phyloP scores from a whole-genome alignment of 1,139 yeast species.

The Petasospora fabianii region DNA sequence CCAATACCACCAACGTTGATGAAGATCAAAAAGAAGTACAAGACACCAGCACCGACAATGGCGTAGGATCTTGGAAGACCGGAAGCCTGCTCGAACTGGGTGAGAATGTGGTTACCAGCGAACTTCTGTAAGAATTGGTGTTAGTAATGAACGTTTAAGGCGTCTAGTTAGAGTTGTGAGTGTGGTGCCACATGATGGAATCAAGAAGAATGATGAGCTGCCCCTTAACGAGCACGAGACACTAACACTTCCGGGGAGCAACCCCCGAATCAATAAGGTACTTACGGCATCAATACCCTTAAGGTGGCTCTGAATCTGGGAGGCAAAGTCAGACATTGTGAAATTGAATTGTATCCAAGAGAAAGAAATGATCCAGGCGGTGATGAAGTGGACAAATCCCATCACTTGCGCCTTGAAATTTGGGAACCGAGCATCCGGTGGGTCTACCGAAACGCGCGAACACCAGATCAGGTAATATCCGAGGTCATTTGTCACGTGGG shows the following conservation, averaged over 20 bases:
- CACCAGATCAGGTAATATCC: background rate
- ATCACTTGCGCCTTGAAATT: background rate
- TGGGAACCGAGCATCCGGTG: background rate
- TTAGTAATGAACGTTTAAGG: background rate
- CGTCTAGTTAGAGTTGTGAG: background rate
- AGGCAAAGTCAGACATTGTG: constrained; percentile 26
- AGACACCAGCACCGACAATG: constrained; percentile 56
- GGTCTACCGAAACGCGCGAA: no score
- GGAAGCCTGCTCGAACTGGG: constrained; percentile 58
- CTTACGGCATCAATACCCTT: constrained; percentile 25
- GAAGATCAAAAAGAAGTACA: constrained; percentile 75
- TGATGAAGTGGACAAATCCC: background rate
- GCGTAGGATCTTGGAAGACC: constrained; percentile 87
- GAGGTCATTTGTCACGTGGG: no score
- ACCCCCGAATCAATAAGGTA: no score
- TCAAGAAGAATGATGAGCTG: no score
- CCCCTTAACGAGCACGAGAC: no score
- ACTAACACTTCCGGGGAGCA: no score
- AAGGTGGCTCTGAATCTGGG: constrained; percentile 26
- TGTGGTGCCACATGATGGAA: no score
- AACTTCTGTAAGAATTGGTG: constrained; percentile 34
- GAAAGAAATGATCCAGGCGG: background rate
- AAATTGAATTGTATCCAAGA: background rate
- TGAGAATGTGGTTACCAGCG: constrained; percentile 39
- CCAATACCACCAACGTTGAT: constrained; percentile 93